These are phyloP conservation scores for Turnera subulata DNA, from an alignment of 345 rosid species.

Conservation along the genomic window DNA sequence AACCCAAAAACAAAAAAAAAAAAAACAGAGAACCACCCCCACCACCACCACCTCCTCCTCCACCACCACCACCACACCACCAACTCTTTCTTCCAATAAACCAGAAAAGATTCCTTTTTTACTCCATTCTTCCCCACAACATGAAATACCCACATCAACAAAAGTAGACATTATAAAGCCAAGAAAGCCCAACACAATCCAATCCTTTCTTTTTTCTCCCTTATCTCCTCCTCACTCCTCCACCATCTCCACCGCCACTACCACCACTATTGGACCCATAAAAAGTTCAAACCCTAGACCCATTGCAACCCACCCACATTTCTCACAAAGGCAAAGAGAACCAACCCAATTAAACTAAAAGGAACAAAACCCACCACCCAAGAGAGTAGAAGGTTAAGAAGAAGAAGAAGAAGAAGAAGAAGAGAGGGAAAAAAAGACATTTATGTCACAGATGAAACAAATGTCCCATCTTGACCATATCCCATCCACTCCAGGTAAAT, in stretches of 20 bases:
- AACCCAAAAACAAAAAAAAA: slow-evolving; percentile 15
- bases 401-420: slow-evolving; percentile 1
- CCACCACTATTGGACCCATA: not conserved
- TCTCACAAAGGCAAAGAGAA: not conserved
- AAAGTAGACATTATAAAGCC: not conserved
- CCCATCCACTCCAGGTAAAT: slow-evolving; percentile 89
- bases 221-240: not conserved
- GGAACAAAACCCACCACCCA: not conserved
- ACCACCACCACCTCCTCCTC: not conserved
- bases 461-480: slow-evolving; percentile 77
- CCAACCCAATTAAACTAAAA: no score
- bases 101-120: slow-evolving; percentile 30
- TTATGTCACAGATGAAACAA: slow-evolving; percentile 45
- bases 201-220: not conserved
- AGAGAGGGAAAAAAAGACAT: no score
- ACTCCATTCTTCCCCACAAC: not conserved
- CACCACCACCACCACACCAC: slow-evolving; percentile 5
- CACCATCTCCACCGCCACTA: not conserved
- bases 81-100: slow-evolving; percentile 46
- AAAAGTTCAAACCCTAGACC: slow-evolving; percentile 8
- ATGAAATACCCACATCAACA: slow-evolving; percentile 7
- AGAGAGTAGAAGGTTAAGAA: not conserved
- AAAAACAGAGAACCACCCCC: not conserved
- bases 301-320: no score
- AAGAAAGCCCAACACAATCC: not conserved